Evolutionary conservation across 2,329 filamentous ascomycete species (phyloP).

Genomic region (Fusarium floridanum): DNA sequence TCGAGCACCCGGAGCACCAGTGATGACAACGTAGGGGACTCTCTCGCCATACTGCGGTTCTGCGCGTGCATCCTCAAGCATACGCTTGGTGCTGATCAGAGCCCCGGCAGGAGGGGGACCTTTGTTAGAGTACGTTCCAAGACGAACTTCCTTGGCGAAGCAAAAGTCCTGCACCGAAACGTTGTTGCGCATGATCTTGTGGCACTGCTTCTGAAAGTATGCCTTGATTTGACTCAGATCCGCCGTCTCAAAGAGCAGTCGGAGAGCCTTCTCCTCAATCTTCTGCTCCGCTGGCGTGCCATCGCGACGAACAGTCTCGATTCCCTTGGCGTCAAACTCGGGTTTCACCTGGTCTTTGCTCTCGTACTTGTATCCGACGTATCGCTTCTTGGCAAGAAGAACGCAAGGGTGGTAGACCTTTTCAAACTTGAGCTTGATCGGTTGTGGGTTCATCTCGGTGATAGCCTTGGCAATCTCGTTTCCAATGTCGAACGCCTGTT

Average conservation of each 20-base stretch:
- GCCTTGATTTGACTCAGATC: conserved; percentile 89
- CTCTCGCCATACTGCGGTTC: conserved; percentile 97
- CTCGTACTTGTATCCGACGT: conserved; percentile 98
- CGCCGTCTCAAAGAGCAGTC: conserved; percentile 88
- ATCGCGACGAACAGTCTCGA: conserved; percentile 95
- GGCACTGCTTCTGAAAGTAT: conserved; percentile 91
- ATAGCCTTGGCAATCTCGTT: conserved; percentile 90
- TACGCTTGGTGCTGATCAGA: conserved; percentile 85
- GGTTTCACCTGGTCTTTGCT: conserved; percentile 79
- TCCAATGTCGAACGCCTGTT: conserved; percentile 92
- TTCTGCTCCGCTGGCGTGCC: conserved; percentile 96
- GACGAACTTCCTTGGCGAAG: conserved; percentile 90
- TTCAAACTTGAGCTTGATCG: conserved; percentile 96
- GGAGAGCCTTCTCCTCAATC: conserved; percentile 92
- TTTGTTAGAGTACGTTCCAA: conserved; percentile 85
- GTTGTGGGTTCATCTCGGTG: conserved; percentile 89
- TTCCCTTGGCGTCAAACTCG: conserved; percentile 97
- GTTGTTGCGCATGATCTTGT: conserved; percentile 89
- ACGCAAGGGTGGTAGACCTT: conserved; percentile 98
- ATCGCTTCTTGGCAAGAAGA: conserved; percentile 94
- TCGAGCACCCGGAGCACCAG: conserved; percentile 86
- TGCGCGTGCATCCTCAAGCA: conserved; percentile 86
- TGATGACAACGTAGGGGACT: conserved; percentile 93
- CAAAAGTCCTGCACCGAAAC: conserved; percentile 96
- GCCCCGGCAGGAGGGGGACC: conserved; percentile 88